Base-by-base conservation (phyloP, 1,284 basidiomycete genomes). In the Ustilago lituana region DNA sequence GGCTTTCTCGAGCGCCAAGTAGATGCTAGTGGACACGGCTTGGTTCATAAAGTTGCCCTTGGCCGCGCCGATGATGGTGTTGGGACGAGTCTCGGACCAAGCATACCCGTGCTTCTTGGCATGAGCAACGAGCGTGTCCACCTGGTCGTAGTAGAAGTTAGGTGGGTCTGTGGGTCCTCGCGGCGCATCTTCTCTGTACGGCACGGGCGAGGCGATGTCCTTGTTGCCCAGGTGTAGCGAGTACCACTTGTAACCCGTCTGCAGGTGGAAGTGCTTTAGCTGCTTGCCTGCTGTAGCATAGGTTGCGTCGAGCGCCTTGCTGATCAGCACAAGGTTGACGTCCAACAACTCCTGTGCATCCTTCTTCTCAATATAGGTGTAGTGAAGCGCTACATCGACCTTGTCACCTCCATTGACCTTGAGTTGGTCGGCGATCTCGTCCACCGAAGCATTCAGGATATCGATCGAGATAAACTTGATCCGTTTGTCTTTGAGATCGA, bases 41-140 rank as follows among this genome's bases (percentile, higher is more conserved):
- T 68, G 65, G 54, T 68, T 62, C 65, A 68, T 68, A 26, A 54
- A 68, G 47, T 68, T 68, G 38, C 65, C 65, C 51, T 68, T 68
- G 38, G 65, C 65, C 7, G 65, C 65, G 10, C 65, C 58, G 31
- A 68, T 68, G 65, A 68, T 67, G 15, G 64, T 67, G 54, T 68
- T 68, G 46, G 65, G 65, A 6, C 65, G 58, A 10, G 59, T 68
- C 32, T 68, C 65, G 31, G 58, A 62, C 65, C 65, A 68, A 5
- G 54, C 58, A 22, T 68, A 68, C 12, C 65, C 59, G 46, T 68
- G 51, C 65, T 58, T 68, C 22, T 54, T 35, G 40, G 65, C 65
- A 27, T 68, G 65, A 20, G 49, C 65, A 11, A 58, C 38, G 4
- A 68, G 59, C 2, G 59, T 62, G 54, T 68, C 59, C 5, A 68